A percentile compares a stretch with the other conserved stretches of the same genome.
phyloP scores from a whole-genome alignment of 176 grass and related monocot species.

The Miscanthus lutarioriparius region DNA sequence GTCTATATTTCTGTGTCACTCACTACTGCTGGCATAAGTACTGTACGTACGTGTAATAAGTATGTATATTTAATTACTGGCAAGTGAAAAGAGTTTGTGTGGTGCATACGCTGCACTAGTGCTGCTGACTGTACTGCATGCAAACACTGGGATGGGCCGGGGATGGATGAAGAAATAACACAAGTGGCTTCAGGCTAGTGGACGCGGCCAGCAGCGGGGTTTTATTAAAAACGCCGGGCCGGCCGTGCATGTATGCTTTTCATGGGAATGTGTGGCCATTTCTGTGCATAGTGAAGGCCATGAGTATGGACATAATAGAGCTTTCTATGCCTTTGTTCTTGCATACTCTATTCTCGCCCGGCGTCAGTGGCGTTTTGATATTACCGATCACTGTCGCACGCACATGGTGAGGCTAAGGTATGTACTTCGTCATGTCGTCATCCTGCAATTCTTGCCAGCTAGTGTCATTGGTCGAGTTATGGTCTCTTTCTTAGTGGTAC shows the following conservation, averaged over 20 bases:
- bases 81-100: not conserved
- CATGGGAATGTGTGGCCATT: constrained; percentile 49
- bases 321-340: constrained; percentile 40
- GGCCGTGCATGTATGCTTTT: constrained; percentile 45
- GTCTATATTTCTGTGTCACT: constrained; percentile 30
- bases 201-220: too few species aligned
- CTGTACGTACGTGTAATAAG: too few species aligned
- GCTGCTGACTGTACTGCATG: not conserved
- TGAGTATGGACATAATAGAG: constrained; percentile 43
- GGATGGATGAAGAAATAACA: not conserved
- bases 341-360: too few species aligned
- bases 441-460: not conserved
- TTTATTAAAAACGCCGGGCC: not conserved
- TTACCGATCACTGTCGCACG: not conserved
- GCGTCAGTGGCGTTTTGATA: not conserved
- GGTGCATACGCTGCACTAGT: not conserved
- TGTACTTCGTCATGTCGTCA: constrained; percentile 10
- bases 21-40: not conserved
- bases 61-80: not conserved
- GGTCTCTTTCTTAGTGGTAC: too few species aligned
- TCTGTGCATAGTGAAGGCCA: constrained; percentile 31
- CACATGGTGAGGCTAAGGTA: not conserved
- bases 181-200: not conserved
- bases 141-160: not conserved
- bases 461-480: not conserved